Evolutionary conservation across 2,329 filamentous ascomycete species (phyloP).

Genomic region (Byssoonygena ceratinophila): DNA sequence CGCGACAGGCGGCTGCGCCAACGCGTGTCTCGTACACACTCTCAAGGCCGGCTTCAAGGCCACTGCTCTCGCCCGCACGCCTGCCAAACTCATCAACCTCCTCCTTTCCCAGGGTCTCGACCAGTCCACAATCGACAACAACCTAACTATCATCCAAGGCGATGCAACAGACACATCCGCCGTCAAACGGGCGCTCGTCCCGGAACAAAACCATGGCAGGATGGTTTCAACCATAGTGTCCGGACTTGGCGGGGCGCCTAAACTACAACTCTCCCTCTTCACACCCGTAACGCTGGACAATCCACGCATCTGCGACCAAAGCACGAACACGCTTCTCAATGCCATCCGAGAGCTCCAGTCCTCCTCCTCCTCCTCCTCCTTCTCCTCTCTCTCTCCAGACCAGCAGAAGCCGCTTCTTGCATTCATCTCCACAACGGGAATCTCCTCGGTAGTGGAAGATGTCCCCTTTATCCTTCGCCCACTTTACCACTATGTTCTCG

Average conservation of each 20-base stretch:
- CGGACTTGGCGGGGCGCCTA: conserved; percentile 31
- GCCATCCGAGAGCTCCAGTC: conserved; percentile 19
- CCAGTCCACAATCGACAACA: conserved; percentile 24
- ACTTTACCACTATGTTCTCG: conserved; percentile 20
- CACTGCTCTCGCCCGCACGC: conserved; percentile 42
- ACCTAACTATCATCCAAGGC: conserved; percentile 42
- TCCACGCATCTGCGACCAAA: conserved; percentile 21
- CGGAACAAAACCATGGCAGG: conserved; percentile 18
- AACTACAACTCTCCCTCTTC: conserved; percentile 19
- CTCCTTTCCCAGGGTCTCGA: conserved; percentile 35
- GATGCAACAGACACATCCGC: conserved; percentile 35
- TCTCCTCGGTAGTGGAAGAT: conserved; percentile 16
- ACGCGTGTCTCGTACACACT: conserved; percentile 35
- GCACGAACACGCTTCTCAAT: conserved; percentile 18
- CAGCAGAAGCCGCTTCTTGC: conserved; percentile 17
- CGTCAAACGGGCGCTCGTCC: conserved; percentile 33
- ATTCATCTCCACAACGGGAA: conserved; percentile 23
- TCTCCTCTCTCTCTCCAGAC: background rate
- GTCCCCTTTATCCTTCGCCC: conserved; percentile 17
- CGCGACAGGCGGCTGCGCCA: conserved; percentile 42
- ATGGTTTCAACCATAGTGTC: conserved; percentile 38
- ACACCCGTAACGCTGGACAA: conserved; percentile 22
- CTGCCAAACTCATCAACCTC: conserved; percentile 39
- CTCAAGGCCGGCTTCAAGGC: conserved; percentile 38
- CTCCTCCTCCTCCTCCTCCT: background rate